Evolutionary conservation across 495 filamentous ascomycete genomes (phyloP).

Genomic region (Sordaria brevicollis): DNA sequence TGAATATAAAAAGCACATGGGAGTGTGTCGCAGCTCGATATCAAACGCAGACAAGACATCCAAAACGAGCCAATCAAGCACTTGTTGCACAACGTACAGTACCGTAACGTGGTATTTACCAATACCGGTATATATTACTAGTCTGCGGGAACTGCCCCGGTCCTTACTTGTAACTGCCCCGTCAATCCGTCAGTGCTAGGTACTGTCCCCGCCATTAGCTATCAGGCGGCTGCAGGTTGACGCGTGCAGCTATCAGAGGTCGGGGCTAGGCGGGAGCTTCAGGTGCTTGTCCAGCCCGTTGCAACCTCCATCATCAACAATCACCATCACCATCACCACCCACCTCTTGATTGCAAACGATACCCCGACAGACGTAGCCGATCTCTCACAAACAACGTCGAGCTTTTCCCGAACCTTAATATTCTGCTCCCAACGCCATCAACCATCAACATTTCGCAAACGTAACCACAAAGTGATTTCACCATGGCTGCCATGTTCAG

Average conservation of each 20-base stretch:
- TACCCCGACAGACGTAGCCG: neutral
- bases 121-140: neutral
- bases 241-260: neutral
- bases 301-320: neutral
- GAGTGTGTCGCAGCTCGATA: no score
- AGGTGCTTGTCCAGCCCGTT: neutral
- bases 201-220: neutral
- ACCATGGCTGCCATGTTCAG: constrained; percentile 49
- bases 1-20: no score
- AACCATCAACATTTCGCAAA: neutral
- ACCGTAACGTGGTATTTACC: neutral
- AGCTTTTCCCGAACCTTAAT: neutral
- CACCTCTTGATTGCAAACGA: neutral
- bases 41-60: no score
- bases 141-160: neutral
- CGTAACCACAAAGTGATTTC: neutral
- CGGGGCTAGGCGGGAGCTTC: neutral
- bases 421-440: neutral
- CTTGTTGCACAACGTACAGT: neutral
- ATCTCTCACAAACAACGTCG: neutral
- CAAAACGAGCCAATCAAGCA: no score
- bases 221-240: neutral
- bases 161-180: no score
- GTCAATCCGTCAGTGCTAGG: neutral
- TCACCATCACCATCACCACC: neutral